Evolutionary conservation across 495 filamentous ascomycete species (phyloP).

Genomic region (Pseudotulostoma volvatum): DNA sequence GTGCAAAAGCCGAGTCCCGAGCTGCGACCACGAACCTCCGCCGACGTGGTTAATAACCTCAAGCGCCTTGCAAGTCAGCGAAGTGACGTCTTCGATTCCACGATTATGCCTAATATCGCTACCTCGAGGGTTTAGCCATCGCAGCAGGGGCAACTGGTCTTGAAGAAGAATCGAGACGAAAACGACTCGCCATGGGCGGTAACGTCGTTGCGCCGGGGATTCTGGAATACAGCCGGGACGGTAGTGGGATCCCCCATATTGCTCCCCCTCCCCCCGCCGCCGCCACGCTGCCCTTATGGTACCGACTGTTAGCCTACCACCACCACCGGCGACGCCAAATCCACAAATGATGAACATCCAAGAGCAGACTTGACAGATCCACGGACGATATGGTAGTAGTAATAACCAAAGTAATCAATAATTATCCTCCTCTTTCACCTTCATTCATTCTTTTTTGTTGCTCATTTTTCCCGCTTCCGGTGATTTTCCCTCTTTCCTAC

Average conservation of each 20-base stretch:
- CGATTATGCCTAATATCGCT: conserved; percentile 10
- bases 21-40: conserved; percentile 75
- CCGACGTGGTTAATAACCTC: conserved; percentile 81
- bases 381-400: conserved; percentile 20
- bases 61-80: conserved; percentile 93
- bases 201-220: conserved; percentile 7
- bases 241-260: not conserved
- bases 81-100: conserved; percentile 72
- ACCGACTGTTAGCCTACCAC: conserved; percentile 4
- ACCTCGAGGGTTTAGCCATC: not conserved
- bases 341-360: conserved; percentile 31
- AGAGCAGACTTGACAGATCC: conserved; percentile 34
- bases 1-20: conserved; percentile 69
- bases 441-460: no score
- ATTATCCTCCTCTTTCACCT: no score
- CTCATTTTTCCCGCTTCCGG: not conserved
- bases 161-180: conserved; percentile 62
- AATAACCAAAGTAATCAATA: conserved; percentile 4
- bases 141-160: conserved; percentile 6
- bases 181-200: conserved; percentile 44
- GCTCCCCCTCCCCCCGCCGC: conserved; percentile 7
- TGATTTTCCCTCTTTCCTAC: conserved; percentile 1
- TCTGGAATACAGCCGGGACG: conserved; percentile 2
- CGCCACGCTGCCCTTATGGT: conserved; percentile 1
- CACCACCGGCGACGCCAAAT: conserved; percentile 15